Conservation (phyloP, 371 early-diverging fungal species). For the Dichotomocladium elegans region DNA sequence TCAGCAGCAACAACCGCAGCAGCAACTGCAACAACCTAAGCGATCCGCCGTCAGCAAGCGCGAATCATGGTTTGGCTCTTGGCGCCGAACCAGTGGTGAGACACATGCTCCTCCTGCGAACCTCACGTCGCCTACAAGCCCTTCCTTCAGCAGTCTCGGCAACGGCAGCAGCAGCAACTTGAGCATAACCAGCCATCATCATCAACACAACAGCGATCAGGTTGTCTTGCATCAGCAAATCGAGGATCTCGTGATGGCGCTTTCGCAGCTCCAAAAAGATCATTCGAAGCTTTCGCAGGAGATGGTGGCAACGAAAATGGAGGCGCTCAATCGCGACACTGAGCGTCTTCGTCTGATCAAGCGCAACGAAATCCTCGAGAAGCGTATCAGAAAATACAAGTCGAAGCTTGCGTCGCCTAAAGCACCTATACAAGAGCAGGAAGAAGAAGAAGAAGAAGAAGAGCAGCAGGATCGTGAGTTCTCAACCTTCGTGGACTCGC, state of each 20-base stretch:
- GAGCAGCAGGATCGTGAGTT: conserved; percentile 33
- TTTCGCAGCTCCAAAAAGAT: conserved; percentile 54
- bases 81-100: conserved; percentile 1
- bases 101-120: conserved; percentile 9
- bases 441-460: conserved; percentile 2
- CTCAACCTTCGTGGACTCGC: conserved; percentile 26
- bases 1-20: conserved; percentile 52
- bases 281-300: conserved; percentile 45
- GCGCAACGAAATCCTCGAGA: conserved; percentile 16
- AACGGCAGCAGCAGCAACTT: not conserved
- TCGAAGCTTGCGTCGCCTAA: conserved; percentile 3
- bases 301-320: conserved; percentile 46
- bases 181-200: not conserved
- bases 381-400: conserved; percentile 21
- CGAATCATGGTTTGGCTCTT: conserved; percentile 16
- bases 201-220: conserved; percentile 3
- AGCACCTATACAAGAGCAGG: not conserved
- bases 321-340: conserved; percentile 40
- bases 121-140: conserved; percentile 8
- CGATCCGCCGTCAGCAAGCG: conserved; percentile 14
- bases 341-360: conserved; percentile 21
- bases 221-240: conserved; percentile 47
- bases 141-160: not conserved
- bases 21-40: conserved; percentile 29
- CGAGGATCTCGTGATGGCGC: conserved; percentile 55